Evolutionary conservation across 306 rosid species (phyloP).

Genomic region (Begonia fuchsioides): DNA sequence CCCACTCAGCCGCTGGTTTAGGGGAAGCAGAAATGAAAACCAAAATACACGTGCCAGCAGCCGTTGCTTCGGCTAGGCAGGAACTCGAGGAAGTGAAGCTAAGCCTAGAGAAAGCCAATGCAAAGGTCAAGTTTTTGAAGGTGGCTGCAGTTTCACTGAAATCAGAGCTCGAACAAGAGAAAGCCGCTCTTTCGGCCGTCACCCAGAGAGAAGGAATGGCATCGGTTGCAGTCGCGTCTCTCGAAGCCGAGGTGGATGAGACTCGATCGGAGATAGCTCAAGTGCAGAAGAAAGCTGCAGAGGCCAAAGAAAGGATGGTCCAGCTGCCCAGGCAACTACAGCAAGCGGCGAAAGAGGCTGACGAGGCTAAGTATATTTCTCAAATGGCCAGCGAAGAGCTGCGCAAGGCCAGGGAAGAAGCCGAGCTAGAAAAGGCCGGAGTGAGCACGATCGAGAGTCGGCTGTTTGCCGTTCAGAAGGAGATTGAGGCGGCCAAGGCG

Average conservation of each 20-base stretch:
- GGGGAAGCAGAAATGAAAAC: constrained; percentile 33
- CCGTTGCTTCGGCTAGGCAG: constrained; percentile 46
- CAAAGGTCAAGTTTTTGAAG: constrained; percentile 60
- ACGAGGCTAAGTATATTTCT: constrained; percentile 57
- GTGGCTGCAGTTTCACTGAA: constrained; percentile 62
- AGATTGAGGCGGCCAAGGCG: constrained; percentile 82
- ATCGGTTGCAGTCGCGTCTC: constrained; percentile 66
- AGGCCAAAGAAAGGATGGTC: constrained; percentile 52
- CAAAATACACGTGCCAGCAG: constrained; percentile 37
- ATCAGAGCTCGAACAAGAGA: constrained; percentile 59
- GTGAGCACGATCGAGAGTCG: constrained; percentile 66
- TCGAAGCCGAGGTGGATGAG: constrained; percentile 61
- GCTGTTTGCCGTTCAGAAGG: constrained; percentile 70
- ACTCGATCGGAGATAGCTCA: constrained; percentile 70
- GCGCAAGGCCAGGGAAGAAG: constrained; percentile 55
- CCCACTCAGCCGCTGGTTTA: constrained; percentile 21
- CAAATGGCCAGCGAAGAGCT: constrained; percentile 49
- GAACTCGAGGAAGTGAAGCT: constrained; percentile 70
- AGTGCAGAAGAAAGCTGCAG: constrained; percentile 78
- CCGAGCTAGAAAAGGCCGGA: constrained; percentile 77
- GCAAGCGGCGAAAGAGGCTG: constrained; percentile 60
- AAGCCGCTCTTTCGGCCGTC: constrained; percentile 40
- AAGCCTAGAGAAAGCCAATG: constrained; percentile 62
- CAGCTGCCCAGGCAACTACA: constrained; percentile 66
- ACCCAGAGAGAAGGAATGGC: constrained; percentile 90